Evolutionary conservation across 495 filamentous ascomycete species (phyloP).

Genomic region (Emericellopsis terricola): DNA sequence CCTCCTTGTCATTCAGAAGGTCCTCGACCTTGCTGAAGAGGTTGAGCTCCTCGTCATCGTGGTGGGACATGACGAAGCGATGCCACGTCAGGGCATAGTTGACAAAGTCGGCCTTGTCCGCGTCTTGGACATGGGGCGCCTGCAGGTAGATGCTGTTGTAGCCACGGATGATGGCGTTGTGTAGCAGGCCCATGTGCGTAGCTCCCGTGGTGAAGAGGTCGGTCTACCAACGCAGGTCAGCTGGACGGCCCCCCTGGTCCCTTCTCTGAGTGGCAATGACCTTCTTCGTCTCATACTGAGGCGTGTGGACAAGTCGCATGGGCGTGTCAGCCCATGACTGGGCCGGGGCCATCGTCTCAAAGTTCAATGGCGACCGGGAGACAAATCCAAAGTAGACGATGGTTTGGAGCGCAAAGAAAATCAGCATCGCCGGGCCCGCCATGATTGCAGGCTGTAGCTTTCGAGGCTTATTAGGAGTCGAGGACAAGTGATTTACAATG

Average conservation of each 20-base stretch:
- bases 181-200: constrained; percentile 39
- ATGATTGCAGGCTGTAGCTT: no score
- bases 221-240: constrained; percentile 10
- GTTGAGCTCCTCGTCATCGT: constrained; percentile 32
- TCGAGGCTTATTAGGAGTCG: no score
- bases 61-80: constrained; percentile 33
- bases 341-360: constrained; percentile 16
- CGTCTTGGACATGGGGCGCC: constrained; percentile 19
- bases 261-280: constrained; percentile 5
- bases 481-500: no score
- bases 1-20: constrained; percentile 21
- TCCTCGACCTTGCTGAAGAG: constrained; percentile 35
- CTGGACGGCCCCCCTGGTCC: neutral
- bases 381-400: constrained; percentile 19
- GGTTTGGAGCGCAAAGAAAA: neutral
- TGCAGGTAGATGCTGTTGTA: constrained; percentile 41
- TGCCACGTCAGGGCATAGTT: constrained; percentile 32
- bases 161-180: constrained; percentile 40
- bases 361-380: constrained; percentile 22
- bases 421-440: no score
- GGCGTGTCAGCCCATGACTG: constrained; percentile 30
- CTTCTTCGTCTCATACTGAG: constrained; percentile 25
- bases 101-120: constrained; percentile 29
- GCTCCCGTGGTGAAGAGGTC: constrained; percentile 33
- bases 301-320: constrained; percentile 27